phyloP scores from a whole-genome alignment of 768 basidiomycete genomes.

The Amanita phalloides region DNA sequence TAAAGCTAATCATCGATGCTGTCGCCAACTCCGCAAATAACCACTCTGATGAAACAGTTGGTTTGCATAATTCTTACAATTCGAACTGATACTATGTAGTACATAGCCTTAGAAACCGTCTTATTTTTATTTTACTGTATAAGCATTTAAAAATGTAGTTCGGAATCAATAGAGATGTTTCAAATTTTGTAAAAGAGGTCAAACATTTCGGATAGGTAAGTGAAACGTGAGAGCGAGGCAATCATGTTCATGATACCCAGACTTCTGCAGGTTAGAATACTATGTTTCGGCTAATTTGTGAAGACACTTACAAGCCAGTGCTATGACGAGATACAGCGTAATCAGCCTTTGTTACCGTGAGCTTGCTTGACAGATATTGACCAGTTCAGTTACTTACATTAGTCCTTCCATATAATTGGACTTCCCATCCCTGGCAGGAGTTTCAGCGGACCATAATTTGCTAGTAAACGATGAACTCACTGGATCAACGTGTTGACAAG shows the following conservation, averaged over 20 bases:
- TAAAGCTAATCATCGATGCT: not conserved
- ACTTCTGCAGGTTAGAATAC: not conserved
- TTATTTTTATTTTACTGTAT: not conserved
- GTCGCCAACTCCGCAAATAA: not conserved
- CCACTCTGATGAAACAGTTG: slow-evolving; percentile 3
- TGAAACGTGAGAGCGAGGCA: not conserved
- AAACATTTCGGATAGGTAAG: not conserved
- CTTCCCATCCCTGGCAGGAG: slow-evolving; percentile 52
- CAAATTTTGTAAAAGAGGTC: too few species aligned
- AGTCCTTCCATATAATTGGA: slow-evolving; percentile 92
- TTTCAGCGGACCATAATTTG: not conserved
- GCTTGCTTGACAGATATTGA: not conserved
- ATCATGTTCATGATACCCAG: slow-evolving; percentile 18
- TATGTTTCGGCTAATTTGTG: not conserved
- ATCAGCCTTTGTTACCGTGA: slow-evolving; percentile 26
- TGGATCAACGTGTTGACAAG: slow-evolving; percentile 79
- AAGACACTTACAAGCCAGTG: slow-evolving; percentile 54
- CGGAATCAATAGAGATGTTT: not conserved
- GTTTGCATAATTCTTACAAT: slow-evolving; percentile 5
- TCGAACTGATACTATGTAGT: not conserved
- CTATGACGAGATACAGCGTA: slow-evolving; percentile 72
- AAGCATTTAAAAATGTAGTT: not conserved
- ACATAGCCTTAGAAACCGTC: not conserved
- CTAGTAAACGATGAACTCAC: slow-evolving; percentile 23
- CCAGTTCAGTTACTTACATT: slow-evolving; percentile 27